Evolutionary conservation across 2,329 filamentous ascomycete genomes (phyloP), one percentile per base, ranked within the genome.

Genomic region (Alternaria brassicicola): DNA sequence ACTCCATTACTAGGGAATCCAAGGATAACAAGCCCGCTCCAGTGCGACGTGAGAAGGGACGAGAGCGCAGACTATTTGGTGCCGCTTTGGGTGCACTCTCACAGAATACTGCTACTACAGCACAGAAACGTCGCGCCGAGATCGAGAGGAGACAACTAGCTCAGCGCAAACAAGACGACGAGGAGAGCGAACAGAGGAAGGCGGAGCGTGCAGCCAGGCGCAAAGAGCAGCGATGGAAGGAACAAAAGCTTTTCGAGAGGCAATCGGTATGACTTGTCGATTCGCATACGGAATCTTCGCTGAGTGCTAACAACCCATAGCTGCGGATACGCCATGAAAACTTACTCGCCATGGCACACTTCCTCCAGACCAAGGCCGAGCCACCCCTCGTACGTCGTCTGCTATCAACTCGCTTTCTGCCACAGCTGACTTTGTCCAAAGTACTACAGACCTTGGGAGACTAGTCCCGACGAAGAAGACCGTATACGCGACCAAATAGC

Each of bases 391-490:
- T 96, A 83, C 73, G 90, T 82, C 28, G 17, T 47, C 12, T 36
- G 30, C 41, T 17, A 53, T 23, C 19, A 26, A 7, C 28, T 6
- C 35, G 10, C 7, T 10, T 13, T 30, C n/a, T 13, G 13, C 3
- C 19, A 53, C 26, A 23, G 76, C 68, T 64, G 49, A 78, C 36
- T 36, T 19, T 35, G 12, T 12, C 50, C 30, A 39, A 64, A 97
- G 92, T 94, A 90, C 76, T 97, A 95, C 77, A 88, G 89, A 43
- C 94, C 94, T 0, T 96, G 90, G 89, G 88, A 92, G 67, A 82
- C 91, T 55, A 87, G 86, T 30, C 76, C 81, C 5, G 83, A 86
- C 42, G 89, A 97, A 74, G 86, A 93, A 75, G 84, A 87, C 5
- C 82, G 78, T 10, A 91, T 97, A 72, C 84, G 88, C 43, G 80